These are phyloP conservation scores for Pichia pseudocactophila DNA, from an alignment of 805 yeast genomes.

Conservation along the genomic window DNA sequence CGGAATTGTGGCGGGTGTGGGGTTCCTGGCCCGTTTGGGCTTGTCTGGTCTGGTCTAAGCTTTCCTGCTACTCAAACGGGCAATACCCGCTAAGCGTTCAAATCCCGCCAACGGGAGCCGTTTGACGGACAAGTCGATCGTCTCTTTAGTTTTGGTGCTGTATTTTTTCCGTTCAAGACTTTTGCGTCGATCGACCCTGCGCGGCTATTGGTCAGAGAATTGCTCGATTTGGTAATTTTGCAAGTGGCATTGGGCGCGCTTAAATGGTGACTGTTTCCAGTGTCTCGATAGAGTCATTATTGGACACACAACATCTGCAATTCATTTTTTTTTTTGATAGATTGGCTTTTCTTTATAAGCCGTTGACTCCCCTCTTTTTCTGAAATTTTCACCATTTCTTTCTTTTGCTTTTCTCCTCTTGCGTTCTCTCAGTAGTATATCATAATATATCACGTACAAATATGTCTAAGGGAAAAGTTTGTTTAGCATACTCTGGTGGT, in stretches of 20 bases:
- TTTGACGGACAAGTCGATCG: no score
- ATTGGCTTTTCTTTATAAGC: background rate
- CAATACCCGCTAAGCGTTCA: no score
- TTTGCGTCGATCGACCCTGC: background rate
- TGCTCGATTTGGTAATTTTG: slow-evolving; percentile 3
- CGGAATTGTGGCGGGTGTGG: no score
- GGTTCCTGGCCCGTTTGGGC: no score
- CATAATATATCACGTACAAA: slow-evolving; percentile 1
- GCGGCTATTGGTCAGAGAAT: background rate
- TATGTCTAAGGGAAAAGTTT: slow-evolving; percentile 98
- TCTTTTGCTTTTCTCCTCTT: background rate
- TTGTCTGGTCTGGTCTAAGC: no score
- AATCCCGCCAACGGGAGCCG: no score
- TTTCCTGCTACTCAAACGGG: no score
- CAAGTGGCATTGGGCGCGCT: slow-evolving; percentile 3
- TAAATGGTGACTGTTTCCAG: slow-evolving; percentile 5
- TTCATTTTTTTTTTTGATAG: no score
- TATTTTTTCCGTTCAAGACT: no score
- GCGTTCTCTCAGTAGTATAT: background rate
- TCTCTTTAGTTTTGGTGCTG: no score
- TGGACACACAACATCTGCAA: background rate
- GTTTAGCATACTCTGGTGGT: slow-evolving; percentile 99
- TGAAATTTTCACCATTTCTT: slow-evolving; percentile 5
- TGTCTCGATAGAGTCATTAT: background rate
- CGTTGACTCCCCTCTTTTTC: background rate